Evolutionary conservation across 306 rosid species (phyloP).

Genomic region (Corylus avellana): DNA sequence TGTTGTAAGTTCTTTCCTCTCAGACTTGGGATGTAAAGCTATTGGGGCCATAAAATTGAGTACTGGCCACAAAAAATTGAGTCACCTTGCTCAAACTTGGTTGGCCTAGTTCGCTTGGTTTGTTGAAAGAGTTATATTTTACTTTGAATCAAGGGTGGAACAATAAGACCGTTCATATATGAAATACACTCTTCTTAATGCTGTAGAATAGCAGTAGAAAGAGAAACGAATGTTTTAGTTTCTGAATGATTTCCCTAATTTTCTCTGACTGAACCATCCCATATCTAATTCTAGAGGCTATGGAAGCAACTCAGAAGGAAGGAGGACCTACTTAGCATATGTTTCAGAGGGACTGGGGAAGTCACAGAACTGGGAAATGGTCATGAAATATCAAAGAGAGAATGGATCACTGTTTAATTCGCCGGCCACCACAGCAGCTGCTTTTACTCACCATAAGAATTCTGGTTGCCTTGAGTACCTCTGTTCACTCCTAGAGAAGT

Average conservation of each 20-base stretch:
- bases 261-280: constrained; percentile 14
- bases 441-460: constrained; percentile 54
- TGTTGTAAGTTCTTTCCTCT: no score
- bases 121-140: background rate
- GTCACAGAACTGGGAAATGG: constrained; percentile 57
- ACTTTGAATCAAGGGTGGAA: background rate
- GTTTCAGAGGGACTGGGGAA: constrained; percentile 68
- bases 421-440: constrained; percentile 85
- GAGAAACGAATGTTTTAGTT: background rate
- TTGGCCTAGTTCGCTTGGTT: background rate
- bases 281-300: constrained; percentile 37
- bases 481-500: constrained; percentile 50
- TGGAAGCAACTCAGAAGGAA: constrained; percentile 58
- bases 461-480: constrained; percentile 68
- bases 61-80: background rate
- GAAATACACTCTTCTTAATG: background rate
- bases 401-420: constrained; percentile 85
- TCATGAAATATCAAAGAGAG: constrained; percentile 73
- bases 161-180: background rate
- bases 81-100: background rate
- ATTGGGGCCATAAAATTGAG: background rate
- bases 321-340: constrained; percentile 72
- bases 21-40: background rate
- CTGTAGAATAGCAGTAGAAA: background rate
- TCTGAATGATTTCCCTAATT: background rate